These are phyloP conservation scores for Plantago rigida DNA, from an alignment of 305 asterid species.

Conservation along the genomic window DNA sequence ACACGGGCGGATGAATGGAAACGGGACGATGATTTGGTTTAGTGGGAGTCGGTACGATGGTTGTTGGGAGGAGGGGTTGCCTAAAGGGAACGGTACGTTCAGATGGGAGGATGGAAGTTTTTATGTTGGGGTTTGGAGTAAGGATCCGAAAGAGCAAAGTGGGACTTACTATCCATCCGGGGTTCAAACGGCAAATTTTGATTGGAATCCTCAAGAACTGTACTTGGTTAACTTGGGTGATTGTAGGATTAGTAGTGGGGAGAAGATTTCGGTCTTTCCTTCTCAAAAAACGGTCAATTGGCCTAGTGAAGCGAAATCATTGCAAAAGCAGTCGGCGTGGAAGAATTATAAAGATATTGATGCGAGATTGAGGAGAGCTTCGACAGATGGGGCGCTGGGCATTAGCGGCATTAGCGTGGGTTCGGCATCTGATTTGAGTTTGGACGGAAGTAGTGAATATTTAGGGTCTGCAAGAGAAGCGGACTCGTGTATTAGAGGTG, in stretches of 20 bases:
- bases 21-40: slow-evolving; percentile 68
- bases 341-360: slow-evolving; percentile 28
- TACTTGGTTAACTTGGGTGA: slow-evolving; percentile 37
- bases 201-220: slow-evolving; percentile 71
- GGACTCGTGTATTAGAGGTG: too few relatives aligned
- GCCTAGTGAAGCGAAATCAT: slow-evolving; percentile 40
- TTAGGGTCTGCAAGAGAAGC: slow-evolving; percentile 30
- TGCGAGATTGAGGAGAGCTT: slow-evolving; percentile 28
- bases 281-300: slow-evolving; percentile 54
- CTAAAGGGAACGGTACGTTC: slow-evolving; percentile 71
- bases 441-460: slow-evolving; percentile 32
- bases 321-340: slow-evolving; percentile 26
- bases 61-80: slow-evolving; percentile 68
- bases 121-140: slow-evolving; percentile 74
- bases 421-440: slow-evolving; percentile 47
- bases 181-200: slow-evolving; percentile 35
- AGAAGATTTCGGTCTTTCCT: slow-evolving; percentile 53
- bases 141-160: slow-evolving; percentile 51
- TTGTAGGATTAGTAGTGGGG: slow-evolving; percentile 37
- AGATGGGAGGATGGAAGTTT: slow-evolving; percentile 80
- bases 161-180: slow-evolving; percentile 72
- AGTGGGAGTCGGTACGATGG: slow-evolving; percentile 72
- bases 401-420: slow-evolving; percentile 32
- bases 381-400: slow-evolving; percentile 37
- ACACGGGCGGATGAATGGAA: slow-evolving; percentile 63